Base-by-base conservation (phyloP, 2,329 filamentous ascomycete genomes). In the Stemphylium beticola region DNA sequence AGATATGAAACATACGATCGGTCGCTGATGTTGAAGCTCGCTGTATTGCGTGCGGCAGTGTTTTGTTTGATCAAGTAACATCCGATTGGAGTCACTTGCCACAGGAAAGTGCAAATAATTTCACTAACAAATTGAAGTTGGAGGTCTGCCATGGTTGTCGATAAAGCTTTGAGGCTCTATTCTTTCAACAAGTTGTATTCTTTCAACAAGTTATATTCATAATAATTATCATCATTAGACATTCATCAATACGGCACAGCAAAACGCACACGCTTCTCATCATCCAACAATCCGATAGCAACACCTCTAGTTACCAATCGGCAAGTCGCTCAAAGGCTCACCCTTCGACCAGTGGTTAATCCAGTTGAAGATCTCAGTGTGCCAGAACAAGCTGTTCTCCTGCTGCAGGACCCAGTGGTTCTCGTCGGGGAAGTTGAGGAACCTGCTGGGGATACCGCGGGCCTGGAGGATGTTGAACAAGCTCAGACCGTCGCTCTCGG, bases 361-460 rank as follows among this genome's bases (percentile, higher is more conserved):
- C 73, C 73, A 75, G 62, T 75, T 74, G 65, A 73, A 74, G 43
- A 75, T 73, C 63, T 75, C 73, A 41, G 83, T 85, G 68, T 98
- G 91, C 93, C 93, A 98, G n/a, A 96, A 85, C 20, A 97, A 78
- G 4, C 87, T 90, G 74, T 98, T 98, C 76, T 97, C 93, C 0
- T 89, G 89, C 72, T 96, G 95, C 46, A 96, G 72, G 2, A 96
- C 92, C 90, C 91, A 88, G 64, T 90, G 87, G 50, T 87, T 85
- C 76, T 91, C 89, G 66, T 91, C 91, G 0, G 91, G 90, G 74
- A 96, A 96, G 46, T 86, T 88, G 61, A 96, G 73, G 65, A 96
- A 85, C 54, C 88, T 86, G 74, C 89, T 93, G 5, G 90, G 88
- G 1, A 96, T 82, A 1, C 87, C 87, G 48, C 84, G 84, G 22